Evolutionary conservation across 441 rosid genomes (phyloP).

Genomic region (Populus hybrid): DNA sequence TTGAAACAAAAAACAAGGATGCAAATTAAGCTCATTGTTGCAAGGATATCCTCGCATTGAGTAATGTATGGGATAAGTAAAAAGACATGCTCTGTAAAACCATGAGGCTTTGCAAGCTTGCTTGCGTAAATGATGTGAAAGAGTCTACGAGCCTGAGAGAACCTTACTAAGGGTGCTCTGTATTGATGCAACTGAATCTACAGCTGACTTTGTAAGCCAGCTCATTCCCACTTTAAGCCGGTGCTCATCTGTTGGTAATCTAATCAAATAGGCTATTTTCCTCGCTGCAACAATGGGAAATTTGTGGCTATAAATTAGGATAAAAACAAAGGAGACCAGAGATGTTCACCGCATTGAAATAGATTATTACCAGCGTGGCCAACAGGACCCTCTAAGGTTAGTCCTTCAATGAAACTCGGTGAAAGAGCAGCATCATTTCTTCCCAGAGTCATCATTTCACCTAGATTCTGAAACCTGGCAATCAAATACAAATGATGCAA

Average conservation of each 20-base stretch:
- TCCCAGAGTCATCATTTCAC: constrained; percentile 97
- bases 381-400: constrained; percentile 82
- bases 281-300: constrained; percentile 47
- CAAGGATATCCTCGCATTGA: neutral
- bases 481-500: neutral
- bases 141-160: constrained; percentile 44
- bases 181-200: constrained; percentile 72
- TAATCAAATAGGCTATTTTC: constrained; percentile 74
- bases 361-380: constrained; percentile 71
- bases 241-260: constrained; percentile 94
- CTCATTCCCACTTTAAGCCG: constrained; percentile 85
- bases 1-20: neutral
- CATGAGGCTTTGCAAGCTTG: neutral
- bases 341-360: neutral
- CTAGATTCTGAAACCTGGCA: constrained; percentile 84
- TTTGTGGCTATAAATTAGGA: constrained; percentile 1
- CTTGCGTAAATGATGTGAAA: neutral
- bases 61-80: neutral
- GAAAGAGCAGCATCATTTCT: constrained; percentile 81
- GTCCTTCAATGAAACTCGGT: constrained; percentile 85
- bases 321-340: neutral
- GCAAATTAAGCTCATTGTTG: neutral
- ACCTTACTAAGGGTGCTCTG: constrained; percentile 66
- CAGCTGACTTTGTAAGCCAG: constrained; percentile 79
- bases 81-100: neutral